phyloP scores from a whole-genome alignment of 805 yeast species.

The Candida silvatica region DNA sequence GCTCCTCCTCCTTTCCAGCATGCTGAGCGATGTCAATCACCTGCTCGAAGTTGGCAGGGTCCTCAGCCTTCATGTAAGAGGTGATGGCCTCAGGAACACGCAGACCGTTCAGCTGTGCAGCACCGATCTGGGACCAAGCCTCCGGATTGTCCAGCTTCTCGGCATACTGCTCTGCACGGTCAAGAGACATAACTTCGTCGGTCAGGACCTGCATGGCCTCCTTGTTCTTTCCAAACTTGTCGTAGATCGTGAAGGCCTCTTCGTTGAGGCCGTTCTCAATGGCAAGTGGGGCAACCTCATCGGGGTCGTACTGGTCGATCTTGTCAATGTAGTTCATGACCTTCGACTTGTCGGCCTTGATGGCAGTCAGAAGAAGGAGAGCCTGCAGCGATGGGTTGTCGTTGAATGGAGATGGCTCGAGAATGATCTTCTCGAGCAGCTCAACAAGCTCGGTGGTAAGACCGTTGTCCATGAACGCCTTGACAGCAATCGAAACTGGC shows the following conservation, averaged over 20 bases:
- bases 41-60: conserved; percentile 81
- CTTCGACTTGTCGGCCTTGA: conserved; percentile 86
- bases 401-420: conserved; percentile 95
- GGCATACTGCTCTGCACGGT: conserved; percentile 89
- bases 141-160: conserved; percentile 81
- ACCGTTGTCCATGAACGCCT: conserved; percentile 93
- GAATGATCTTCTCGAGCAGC: conserved; percentile 87
- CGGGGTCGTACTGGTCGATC: conserved; percentile 83
- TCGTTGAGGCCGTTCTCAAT: conserved; percentile 81
- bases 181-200: conserved; percentile 89
- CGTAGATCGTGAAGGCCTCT: conserved; percentile 90
- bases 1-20: conserved; percentile 94
- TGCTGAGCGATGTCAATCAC: conserved; percentile 93
- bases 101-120: conserved; percentile 90
- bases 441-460: conserved; percentile 90
- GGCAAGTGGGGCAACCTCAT: conserved; percentile 89
- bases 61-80: conserved; percentile 86
- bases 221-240: conserved; percentile 66
- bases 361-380: conserved; percentile 84
- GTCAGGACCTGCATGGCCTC: conserved; percentile 87
- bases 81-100: conserved; percentile 87
- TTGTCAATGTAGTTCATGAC: conserved; percentile 80
- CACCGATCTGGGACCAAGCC: conserved; percentile 92
- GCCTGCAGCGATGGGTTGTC: conserved; percentile 96
- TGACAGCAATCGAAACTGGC: conserved; percentile 87